Evolutionary conservation across 1,284 basidiomycete species (phyloP).

Genomic region (Omphalotus olearius): DNA sequence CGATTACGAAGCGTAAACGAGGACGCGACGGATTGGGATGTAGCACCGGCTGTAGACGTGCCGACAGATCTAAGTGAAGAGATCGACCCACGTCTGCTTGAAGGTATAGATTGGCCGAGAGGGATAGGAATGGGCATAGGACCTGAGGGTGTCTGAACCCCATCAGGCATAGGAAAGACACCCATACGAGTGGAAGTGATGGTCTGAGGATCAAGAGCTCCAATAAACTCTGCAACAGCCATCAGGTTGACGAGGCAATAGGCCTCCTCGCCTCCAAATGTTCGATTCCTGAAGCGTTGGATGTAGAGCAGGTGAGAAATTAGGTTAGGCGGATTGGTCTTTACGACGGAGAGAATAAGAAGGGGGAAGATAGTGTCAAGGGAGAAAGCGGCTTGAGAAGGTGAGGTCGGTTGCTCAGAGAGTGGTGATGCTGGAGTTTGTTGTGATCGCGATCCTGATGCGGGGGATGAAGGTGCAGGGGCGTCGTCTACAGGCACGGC

Average conservation of each 20-base stretch:
- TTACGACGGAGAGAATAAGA: constrained; percentile 89
- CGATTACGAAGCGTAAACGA: constrained; percentile 52
- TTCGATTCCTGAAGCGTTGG: constrained; percentile 78
- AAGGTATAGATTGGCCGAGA: neutral
- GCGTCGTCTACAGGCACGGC: neutral
- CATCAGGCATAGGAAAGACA: neutral
- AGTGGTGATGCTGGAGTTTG: neutral
- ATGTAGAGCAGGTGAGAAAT: constrained; percentile 86
- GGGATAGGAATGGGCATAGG: constrained; percentile 6
- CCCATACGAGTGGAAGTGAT: constrained; percentile 33
- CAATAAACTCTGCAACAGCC: constrained; percentile 88
- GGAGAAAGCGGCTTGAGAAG: constrained; percentile 47
- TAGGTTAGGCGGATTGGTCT: constrained; percentile 80
- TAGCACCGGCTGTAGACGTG: neutral
- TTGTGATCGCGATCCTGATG: constrained; percentile 6
- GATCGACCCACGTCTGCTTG: constrained; percentile 3
- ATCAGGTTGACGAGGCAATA: constrained; percentile 93
- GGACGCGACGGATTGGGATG: constrained; percentile 1
- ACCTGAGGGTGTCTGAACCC: neutral
- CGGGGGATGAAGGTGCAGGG: constrained; percentile 11
- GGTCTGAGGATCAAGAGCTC: constrained; percentile 47
- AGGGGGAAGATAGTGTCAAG: constrained; percentile 83
- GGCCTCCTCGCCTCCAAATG: constrained; percentile 79
- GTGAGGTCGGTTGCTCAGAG: constrained; percentile 18
- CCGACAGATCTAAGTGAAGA: neutral